Evolutionary conservation across 2,329 filamentous ascomycete genomes (phyloP).

Genomic region (Colletotrichum spaethianum): DNA sequence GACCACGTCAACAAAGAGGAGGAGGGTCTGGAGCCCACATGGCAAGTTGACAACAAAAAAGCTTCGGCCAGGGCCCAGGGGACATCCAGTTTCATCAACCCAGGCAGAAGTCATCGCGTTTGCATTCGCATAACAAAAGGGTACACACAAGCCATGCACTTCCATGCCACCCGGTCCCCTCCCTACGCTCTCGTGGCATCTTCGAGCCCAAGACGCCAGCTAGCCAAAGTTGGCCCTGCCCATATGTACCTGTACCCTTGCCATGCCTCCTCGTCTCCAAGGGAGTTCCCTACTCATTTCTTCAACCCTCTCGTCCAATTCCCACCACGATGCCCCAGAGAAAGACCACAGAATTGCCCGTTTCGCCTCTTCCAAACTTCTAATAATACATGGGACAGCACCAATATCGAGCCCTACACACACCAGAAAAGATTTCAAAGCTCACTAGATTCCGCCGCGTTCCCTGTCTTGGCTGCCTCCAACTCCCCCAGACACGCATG

Average conservation of each 20-base stretch:
- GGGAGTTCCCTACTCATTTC: slow-evolving; percentile 1
- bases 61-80: neutral
- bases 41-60: neutral
- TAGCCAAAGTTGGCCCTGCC: neutral
- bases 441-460: neutral
- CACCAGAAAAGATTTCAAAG: neutral
- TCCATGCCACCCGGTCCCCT: neutral
- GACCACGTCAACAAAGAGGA: slow-evolving; percentile 6
- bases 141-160: slow-evolving; percentile 4
- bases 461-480: slow-evolving; percentile 12
- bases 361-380: neutral
- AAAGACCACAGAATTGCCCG: neutral
- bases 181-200: slow-evolving; percentile 1
- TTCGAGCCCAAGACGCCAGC: neutral
- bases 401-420: slow-evolving; percentile 15
- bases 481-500: neutral
- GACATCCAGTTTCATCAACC: neutral
- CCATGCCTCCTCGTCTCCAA: slow-evolving; percentile 9
- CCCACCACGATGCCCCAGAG: neutral
- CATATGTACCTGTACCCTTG: slow-evolving; percentile 16
- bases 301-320: neutral
- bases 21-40: slow-evolving; percentile 7
- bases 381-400: slow-evolving; percentile 28
- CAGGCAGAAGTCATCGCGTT: neutral
- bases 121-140: neutral